Base-by-base conservation (phyloP, 192 early-diverging fungal species). In the Backusella psychrophila region DNA sequence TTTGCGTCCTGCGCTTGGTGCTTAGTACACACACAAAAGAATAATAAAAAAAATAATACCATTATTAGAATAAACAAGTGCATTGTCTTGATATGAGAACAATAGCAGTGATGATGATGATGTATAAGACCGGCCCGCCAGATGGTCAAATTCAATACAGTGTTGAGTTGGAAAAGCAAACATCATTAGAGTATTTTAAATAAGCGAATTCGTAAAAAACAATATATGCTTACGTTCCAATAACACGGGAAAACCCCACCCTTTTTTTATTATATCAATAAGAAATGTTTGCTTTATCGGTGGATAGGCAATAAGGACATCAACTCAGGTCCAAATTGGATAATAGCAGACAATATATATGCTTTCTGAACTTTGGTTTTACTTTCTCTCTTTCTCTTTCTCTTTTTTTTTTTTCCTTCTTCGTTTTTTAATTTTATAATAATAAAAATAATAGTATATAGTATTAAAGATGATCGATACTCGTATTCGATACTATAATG, bases 401-500 rank as follows among this genome's bases (percentile, higher is more conserved):
- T 63, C 39, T 49, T 7, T 11, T 9, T 56, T 12, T 26, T 59
- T 9, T 0, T 39, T 39, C 38, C 1, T 38, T 38, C 9, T 38
- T 38, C 9, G 0, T 8, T 39, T 39, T 39, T 39, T 39, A 39
- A 39, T 9, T 39, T 39, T 39, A 1, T 39, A 39, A 39, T 39
- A 39, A 11, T 39, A 39, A 39, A 3, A 38, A 38, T 8, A 23
- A 44, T 44, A 44, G 14, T 11, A 9, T 26, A 59, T 17, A 49
- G 0, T 41, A 7, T 33, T 33, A n/a, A 46, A 81, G 73, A 87
- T 89, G 85, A 93, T 95, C 75, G 95, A 97, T 85, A 85, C 94
- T 74, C 91, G 95, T 72, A 90, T 98, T 73, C 75, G 86, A 11
- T 91, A 92, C 6, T 95, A 97, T 83, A 93, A 95, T 65, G 92